phyloP scores from a whole-genome alignment of 208 protist species.

The Histomonas meleagridis region DNA sequence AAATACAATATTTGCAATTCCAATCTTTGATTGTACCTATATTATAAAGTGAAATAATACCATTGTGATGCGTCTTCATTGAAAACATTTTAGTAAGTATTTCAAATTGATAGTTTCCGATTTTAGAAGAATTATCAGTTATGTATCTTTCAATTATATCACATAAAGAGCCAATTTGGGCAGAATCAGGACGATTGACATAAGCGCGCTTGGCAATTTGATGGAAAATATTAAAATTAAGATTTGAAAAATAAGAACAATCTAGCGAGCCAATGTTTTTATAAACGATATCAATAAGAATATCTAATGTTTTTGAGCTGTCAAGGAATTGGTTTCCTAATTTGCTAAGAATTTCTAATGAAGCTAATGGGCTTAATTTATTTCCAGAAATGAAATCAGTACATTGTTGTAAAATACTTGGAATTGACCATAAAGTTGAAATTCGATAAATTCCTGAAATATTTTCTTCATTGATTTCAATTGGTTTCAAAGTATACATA shows the following conservation, averaged over 20 bases:
- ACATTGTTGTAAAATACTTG: not conserved
- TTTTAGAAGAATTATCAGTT: not conserved
- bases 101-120: not conserved
- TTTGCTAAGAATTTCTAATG: not conserved
- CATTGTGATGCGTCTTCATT: constrained; percentile 21
- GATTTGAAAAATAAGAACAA: not conserved
- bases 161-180: not conserved
- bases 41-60: constrained; percentile 7
- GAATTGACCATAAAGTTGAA: not conserved
- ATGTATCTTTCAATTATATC: not conserved
- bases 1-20: not conserved
- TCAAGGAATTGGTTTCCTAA: not conserved
- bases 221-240: not conserved
- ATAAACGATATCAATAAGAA: not conserved
- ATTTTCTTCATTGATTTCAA: not conserved
- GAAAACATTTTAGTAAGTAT: not conserved
- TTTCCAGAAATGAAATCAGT: not conserved
- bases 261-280: not conserved
- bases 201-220: not conserved
- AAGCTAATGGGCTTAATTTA: not conserved
- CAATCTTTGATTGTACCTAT: not conserved
- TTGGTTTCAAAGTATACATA: not conserved
- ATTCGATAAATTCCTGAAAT: not conserved
- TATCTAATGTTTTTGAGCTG: not conserved
- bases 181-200: not conserved